Evolutionary conservation across 352 stramenopile species (phyloP).

Genomic region (Globisporangium splendens): DNA sequence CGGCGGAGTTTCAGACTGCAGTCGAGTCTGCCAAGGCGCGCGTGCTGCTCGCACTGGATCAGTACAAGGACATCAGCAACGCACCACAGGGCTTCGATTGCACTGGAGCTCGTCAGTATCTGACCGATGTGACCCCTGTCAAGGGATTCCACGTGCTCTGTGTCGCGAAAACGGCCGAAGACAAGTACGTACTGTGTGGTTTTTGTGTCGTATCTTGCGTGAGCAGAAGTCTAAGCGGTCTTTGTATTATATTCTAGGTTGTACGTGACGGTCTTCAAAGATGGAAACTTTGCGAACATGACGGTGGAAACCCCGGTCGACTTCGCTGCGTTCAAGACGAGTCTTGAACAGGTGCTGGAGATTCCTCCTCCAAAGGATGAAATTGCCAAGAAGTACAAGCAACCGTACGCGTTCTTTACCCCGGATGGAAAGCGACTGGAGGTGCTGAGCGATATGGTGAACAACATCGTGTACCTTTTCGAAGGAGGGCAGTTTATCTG

Average conservation of each 20-base stretch:
- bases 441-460: conserved; percentile 35
- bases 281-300: conserved; percentile 31
- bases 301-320: conserved; percentile 36
- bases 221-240: not conserved
- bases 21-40: conserved; percentile 15
- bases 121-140: conserved; percentile 56
- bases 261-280: conserved; percentile 50
- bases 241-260: conserved; percentile 25
- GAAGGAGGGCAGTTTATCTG: conserved; percentile 77
- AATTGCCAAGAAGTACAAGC: conserved; percentile 50
- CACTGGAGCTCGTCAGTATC: conserved; percentile 25
- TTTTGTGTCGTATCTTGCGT: not conserved
- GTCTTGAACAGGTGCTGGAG: conserved; percentile 37
- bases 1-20: conserved; percentile 9
- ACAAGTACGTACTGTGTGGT: conserved; percentile 30
- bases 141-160: conserved; percentile 77
- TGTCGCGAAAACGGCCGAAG: conserved; percentile 31
- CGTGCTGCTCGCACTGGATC: conserved; percentile 11
- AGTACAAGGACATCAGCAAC: conserved; percentile 8
- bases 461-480: conserved; percentile 66
- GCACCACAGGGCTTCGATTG: conserved; percentile 31
- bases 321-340: conserved; percentile 26
- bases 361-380: conserved; percentile 27
- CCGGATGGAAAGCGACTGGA: conserved; percentile 43
- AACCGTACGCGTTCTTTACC: conserved; percentile 65